These are phyloP conservation scores for Syzygium malaccense DNA, from an alignment of 441 rosid species.

Conservation along the genomic window DNA sequence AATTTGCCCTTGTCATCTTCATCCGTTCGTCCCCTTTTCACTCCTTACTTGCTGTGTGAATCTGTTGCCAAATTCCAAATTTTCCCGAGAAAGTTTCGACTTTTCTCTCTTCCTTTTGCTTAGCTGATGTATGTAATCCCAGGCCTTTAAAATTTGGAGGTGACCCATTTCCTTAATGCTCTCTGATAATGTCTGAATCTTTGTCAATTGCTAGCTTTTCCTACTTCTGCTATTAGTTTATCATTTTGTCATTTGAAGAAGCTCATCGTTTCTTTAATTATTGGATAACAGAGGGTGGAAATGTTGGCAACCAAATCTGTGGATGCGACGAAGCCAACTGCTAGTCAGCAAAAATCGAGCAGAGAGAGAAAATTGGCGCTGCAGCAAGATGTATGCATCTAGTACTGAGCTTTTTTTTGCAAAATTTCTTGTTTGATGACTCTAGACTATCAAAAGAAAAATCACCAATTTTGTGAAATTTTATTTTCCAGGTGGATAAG, in stretches of 20 bases:
- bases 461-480: not conserved
- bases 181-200: not conserved
- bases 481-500: slow-evolving; percentile 56
- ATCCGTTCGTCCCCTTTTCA: not conserved
- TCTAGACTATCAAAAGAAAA: not conserved
- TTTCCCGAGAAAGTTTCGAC: not conserved
- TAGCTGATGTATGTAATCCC: not conserved
- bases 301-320: slow-evolving; percentile 34
- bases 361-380: slow-evolving; percentile 53
- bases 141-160: not conserved
- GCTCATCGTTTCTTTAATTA: not conserved
- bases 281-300: slow-evolving; percentile 24
- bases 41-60: not conserved
- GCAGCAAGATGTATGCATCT: slow-evolving; percentile 55
- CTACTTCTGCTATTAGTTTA: not conserved
- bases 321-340: slow-evolving; percentile 25
- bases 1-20: not conserved
- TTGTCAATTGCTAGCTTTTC: not conserved
- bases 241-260: not conserved
- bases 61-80: not conserved
- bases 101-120: not conserved
- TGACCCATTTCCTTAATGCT: not conserved
- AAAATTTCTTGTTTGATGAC: not conserved
- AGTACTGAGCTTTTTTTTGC: not conserved
- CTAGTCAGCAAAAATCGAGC: slow-evolving; percentile 19